Base-by-base conservation (phyloP, 1,284 basidiomycete genomes). In the Pseudozyma hubeiensis region DNA sequence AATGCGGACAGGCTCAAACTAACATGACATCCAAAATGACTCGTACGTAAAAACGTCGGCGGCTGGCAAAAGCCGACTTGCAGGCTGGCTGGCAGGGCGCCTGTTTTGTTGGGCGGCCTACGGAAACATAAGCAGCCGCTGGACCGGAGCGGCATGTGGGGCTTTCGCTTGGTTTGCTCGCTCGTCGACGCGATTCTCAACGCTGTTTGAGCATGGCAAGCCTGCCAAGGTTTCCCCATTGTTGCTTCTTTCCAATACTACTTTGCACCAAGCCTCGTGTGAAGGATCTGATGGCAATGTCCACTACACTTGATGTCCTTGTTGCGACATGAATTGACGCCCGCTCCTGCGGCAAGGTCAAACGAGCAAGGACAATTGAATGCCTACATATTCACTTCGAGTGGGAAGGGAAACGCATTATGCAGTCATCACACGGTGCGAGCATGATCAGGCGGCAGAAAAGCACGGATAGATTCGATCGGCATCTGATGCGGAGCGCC, bases 141-240 rank as follows among this genome's bases (percentile, higher is more conserved):
- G 45, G 17, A 41, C 58, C 58, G 59, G 54, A 24, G 37, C 7
- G 30, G 16, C 50, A 34, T 54, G 59, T 58, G 59, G 54, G 50
- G 65, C 24, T 44, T 19, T 62, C 65, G 65, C 54, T 53, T 62
- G 59, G n/a, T 45, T 62, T 68, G 59, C 65, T 68, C 65, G 65
- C 65, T 68, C 47, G 56, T 52, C 31, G 24, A 24, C 24, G 24
- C 24, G 24, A 24, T 1, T 24, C 24, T 24, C 24, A 24, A 24
- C 24, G 24, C 24, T 24, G 24, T 24, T 24, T 24, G 24, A 24
- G 24, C 24, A 24, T 24, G 24, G 24, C 24, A 24, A 24, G 24
- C 24, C 24, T 24, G 24, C 2, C 24, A 24, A 24, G 24, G 24
- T 11, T 37, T 37, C 31, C 17, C 24, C 5, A 16, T 37, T 5